A percentile compares a stretch with the other conserved stretches of the same genome.
Conservation (phyloP, 805 yeast genomes). For the Candida ulmi region DNA sequence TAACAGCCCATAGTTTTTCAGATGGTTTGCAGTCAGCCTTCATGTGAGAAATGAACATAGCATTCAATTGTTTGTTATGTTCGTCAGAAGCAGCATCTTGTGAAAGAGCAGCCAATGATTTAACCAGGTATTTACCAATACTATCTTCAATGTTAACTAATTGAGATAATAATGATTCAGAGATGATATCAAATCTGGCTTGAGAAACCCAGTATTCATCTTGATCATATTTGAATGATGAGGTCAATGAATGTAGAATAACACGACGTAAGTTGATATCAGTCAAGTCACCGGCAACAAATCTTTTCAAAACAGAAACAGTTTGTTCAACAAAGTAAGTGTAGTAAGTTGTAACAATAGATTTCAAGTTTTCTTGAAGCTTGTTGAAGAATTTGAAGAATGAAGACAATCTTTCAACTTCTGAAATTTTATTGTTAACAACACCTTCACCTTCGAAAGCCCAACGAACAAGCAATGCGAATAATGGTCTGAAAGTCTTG, state of each 20-base stretch:
- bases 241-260: constrained; percentile 62
- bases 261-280: constrained; percentile 64
- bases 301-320: constrained; percentile 46
- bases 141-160: constrained; percentile 61
- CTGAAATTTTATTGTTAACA: constrained; percentile 36
- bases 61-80: constrained; percentile 71
- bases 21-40: constrained; percentile 50
- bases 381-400: constrained; percentile 84
- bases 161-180: constrained; percentile 60
- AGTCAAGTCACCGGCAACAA: constrained; percentile 35
- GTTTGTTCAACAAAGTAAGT: constrained; percentile 82
- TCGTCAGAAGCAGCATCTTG: constrained; percentile 63
- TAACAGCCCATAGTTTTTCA: constrained; percentile 77
- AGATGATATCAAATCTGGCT: constrained; percentile 72
- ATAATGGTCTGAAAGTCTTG: constrained; percentile 87
- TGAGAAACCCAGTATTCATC: constrained; percentile 94
- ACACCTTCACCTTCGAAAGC: constrained; percentile 81
- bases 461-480: constrained; percentile 85
- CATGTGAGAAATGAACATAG: constrained; percentile 57
- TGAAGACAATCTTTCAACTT: constrained; percentile 55
- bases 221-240: constrained; percentile 83
- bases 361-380: constrained; percentile 75
- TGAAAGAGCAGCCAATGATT: constrained; percentile 72
- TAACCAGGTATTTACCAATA: constrained; percentile 76
- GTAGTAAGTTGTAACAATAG: constrained; percentile 83